Evolutionary conservation across 108 stramenopile species (phyloP).

Genomic region (Discostella stelligeroides): DNA sequence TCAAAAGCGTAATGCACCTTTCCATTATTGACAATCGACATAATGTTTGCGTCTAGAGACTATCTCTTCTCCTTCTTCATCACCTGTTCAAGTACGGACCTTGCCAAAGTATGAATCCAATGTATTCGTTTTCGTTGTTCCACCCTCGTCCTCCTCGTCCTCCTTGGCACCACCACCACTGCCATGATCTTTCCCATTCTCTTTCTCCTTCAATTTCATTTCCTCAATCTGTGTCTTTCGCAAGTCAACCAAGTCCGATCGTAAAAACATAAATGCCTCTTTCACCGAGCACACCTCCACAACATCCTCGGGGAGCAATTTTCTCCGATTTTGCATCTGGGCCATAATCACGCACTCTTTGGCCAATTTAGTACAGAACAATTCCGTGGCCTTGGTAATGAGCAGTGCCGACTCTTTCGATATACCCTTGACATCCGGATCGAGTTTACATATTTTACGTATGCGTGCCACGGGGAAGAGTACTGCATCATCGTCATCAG

Average conservation of each 20-base stretch:
- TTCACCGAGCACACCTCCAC: constrained; percentile 71
- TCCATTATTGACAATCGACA: too few relatives aligned
- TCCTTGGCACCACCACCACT: neutral
- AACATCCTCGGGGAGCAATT: constrained; percentile 73
- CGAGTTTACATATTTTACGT: constrained; percentile 88
- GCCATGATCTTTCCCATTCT: constrained; percentile 19
- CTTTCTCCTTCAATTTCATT: constrained; percentile 21
- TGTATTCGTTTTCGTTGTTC: neutral
- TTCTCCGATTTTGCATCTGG: constrained; percentile 77
- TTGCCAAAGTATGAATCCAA: constrained; percentile 28
- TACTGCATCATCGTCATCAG: constrained; percentile 22
- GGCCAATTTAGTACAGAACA: constrained; percentile 68
- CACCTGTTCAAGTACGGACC: neutral
- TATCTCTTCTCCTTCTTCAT: neutral
- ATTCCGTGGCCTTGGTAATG: constrained; percentile 82
- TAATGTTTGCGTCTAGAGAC: neutral
- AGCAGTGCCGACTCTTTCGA: constrained; percentile 83
- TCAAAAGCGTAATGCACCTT: too few relatives aligned
- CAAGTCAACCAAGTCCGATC: constrained; percentile 64
- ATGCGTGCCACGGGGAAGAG: constrained; percentile 78
- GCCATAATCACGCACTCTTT: constrained; percentile 68
- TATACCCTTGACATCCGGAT: constrained; percentile 81
- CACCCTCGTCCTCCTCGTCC: neutral
- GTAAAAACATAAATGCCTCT: constrained; percentile 71
- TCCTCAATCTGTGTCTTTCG: constrained; percentile 28